Evolutionary conservation across 257 asterid genomes (phyloP).

Genomic region (Agastache rugosa): DNA sequence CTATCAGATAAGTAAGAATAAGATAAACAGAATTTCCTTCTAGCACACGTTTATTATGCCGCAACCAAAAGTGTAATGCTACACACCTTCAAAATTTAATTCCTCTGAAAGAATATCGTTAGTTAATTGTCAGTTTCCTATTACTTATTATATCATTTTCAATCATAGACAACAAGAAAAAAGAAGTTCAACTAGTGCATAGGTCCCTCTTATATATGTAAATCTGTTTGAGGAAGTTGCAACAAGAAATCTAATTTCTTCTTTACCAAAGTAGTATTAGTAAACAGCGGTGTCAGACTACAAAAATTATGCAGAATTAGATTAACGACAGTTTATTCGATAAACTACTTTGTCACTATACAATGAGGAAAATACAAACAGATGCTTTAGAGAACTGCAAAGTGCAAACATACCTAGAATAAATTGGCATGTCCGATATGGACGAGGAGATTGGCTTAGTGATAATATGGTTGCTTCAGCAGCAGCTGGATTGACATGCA

Average conservation of each 20-base stretch:
- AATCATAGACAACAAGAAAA: conserved; percentile 5
- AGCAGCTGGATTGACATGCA: conserved; percentile 81
- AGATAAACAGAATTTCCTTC: conserved; percentile 8
- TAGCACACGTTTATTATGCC: not conserved
- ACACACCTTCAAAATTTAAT: conserved; percentile 22
- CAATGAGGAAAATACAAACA: conserved; percentile 13
- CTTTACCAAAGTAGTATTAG: not conserved
- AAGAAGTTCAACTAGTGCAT: conserved; percentile 6
- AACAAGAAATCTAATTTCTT: conserved; percentile 21
- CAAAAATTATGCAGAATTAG: conserved; percentile 22
- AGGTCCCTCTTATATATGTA: conserved; percentile 8
- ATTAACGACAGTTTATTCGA: not conserved
- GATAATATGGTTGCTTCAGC: conserved; percentile 87
- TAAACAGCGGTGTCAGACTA: conserved; percentile 5
- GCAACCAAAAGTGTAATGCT: conserved; percentile 5
- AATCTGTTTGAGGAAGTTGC: conserved; percentile 22
- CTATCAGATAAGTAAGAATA: not conserved
- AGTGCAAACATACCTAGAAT: conserved; percentile 73
- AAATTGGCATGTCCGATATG: conserved; percentile 86
- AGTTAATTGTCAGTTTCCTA: conserved; percentile 17
- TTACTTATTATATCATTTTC: conserved; percentile 24
- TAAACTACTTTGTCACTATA: not conserved
- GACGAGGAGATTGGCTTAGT: conserved; percentile 73
- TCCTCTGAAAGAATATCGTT: not conserved
- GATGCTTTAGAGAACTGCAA: conserved; percentile 20